phyloP scores from a whole-genome alignment of 2,329 filamentous ascomycete genomes.

The Macroventuria anomochaeta region DNA sequence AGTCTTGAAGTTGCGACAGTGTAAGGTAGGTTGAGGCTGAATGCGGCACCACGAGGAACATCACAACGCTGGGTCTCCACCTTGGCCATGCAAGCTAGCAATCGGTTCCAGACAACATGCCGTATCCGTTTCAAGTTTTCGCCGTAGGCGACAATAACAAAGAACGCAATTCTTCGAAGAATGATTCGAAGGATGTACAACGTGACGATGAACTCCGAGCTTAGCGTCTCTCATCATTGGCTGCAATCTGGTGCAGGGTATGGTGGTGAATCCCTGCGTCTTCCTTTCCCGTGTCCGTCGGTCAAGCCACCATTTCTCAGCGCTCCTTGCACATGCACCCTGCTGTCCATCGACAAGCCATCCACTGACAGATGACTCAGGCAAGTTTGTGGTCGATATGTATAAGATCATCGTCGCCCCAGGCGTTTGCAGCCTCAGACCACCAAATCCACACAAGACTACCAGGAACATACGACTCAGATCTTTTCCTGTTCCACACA shows the following conservation, averaged over 20 bases:
- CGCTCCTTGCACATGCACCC: conserved; percentile 6
- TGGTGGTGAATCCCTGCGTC: conserved; percentile 16
- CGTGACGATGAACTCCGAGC: conserved; percentile 7
- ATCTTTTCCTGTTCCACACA: conserved; percentile 11
- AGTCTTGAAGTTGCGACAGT: conserved; percentile 8
- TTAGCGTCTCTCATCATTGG: conserved; percentile 10
- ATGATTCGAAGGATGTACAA: conserved; percentile 7
- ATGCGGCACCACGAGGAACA: conserved; percentile 10
- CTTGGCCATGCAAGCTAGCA: conserved; percentile 11
- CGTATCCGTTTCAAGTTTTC: conserved; percentile 9
- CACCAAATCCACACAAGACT: neutral
- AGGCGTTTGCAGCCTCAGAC: conserved; percentile 14
- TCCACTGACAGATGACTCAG: conserved; percentile 16
- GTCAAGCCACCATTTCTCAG: conserved; percentile 13
- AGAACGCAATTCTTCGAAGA: conserved; percentile 4
- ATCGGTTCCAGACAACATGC: conserved; percentile 9
- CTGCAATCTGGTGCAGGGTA: conserved; percentile 6
- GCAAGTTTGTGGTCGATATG: conserved; percentile 2
- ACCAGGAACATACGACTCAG: conserved; percentile 2
- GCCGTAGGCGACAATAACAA: conserved; percentile 13
- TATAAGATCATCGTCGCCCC: conserved; percentile 14
- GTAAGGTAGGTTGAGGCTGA: conserved; percentile 17
- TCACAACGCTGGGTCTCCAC: conserved; percentile 3
- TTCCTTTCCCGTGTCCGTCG: conserved; percentile 10
- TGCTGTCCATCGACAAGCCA: conserved; percentile 4